Evolutionary conservation across 176 grass and related monocot genomes (phyloP).

Genomic region (Ensete ventricosum): DNA sequence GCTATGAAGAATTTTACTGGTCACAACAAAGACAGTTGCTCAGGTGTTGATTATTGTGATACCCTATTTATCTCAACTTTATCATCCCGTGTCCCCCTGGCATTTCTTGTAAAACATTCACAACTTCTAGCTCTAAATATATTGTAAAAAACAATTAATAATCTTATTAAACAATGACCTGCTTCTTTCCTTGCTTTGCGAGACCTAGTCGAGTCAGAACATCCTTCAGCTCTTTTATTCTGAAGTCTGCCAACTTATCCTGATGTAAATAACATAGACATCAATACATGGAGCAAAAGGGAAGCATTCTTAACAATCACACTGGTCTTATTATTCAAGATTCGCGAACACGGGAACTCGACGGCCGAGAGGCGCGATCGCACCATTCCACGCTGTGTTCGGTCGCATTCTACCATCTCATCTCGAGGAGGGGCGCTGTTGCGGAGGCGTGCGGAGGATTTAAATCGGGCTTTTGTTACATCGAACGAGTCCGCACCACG

Average conservation of each 20-base stretch:
- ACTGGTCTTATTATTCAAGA: neutral
- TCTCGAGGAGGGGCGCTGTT: no score
- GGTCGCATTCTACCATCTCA: no score
- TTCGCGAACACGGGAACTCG: no score
- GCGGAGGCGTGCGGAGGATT: no score
- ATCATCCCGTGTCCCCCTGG: neutral
- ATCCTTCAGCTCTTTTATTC: conserved; percentile 83
- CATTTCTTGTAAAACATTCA: neutral
- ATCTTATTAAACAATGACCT: conserved; percentile 29
- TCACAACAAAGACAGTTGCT: neutral
- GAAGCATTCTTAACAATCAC: neutral
- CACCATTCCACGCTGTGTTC: no score
- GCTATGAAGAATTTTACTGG: neutral
- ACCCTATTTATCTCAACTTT: neutral
- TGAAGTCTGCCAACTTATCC: conserved; percentile 45
- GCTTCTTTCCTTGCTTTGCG: conserved; percentile 69
- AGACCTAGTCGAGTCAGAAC: conserved; percentile 63
- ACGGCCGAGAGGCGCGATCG: no score
- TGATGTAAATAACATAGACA: conserved; percentile 20
- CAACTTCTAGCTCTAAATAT: no score
- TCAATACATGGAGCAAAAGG: conserved; percentile 4
- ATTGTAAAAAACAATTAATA: no score
- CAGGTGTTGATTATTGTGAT: neutral
- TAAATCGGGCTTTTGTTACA: no score
- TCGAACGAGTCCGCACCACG: no score